Evolutionary conservation across 2,329 filamentous ascomycete species (phyloP), one percentile per base, ranked within the genome.

Genomic region (Arthroderma uncinatum): DNA sequence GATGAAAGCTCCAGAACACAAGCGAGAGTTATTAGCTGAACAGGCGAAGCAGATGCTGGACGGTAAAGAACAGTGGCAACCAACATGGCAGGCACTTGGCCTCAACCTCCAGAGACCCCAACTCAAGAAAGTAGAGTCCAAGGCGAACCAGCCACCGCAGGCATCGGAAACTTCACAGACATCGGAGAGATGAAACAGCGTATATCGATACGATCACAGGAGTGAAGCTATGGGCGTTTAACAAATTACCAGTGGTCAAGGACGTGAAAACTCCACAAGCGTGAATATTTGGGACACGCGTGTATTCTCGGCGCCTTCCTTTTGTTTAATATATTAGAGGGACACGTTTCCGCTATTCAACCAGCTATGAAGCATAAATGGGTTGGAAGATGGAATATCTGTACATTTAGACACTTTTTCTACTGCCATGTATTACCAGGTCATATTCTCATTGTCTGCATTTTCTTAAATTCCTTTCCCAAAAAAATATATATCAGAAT

Each of bases 1-100:
- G 62, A 67, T 71, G 66, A 71, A 72, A 48, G 66, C 71, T 62
- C 68, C 74, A 56, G 67, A 67, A 42, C 66, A 65, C 28, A 71
- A 77, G 61, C 72, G 79, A 64, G 70, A 70, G 61, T 68, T 70
- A 23, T 76, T 82, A 64, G 77, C 76, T 60, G 71, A 78, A 67
- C 80, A 86, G 72, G 87, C 86, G 16, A 76, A 80, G 73, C 75
- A 78, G 64, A 66, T 90, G 64, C 69, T 87, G 61, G 72, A 76
- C 53, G 82, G 83, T 19, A 77, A 81, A 69, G 74, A 79, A 64
- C 75, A 75, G 61, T 90, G 87, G 86, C 75, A 69, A 59, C 74
- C 75, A 34, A 76, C 74, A 16, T 77, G 75, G 74, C 67, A 74
- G 66, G 67, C 68, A 19, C 57, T 77, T 58, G 72, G 72, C 14